Evolutionary conservation across 805 yeast species (phyloP).

Genomic region (Lipomyces spencermartinsiae): DNA sequence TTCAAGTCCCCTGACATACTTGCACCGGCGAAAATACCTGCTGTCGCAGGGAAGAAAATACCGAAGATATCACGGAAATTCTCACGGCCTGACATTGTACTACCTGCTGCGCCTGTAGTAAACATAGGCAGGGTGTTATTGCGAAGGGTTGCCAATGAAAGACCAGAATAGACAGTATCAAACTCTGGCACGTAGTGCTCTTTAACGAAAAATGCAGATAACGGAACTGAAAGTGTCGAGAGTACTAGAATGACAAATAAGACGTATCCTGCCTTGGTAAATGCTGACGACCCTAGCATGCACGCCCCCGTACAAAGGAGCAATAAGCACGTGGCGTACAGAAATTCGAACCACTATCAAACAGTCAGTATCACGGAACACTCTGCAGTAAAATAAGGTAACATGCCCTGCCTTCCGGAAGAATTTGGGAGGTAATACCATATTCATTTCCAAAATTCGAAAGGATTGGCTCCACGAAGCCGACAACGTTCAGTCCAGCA

Average conservation of each 20-base stretch:
- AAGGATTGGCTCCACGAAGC: constrained; percentile 88
- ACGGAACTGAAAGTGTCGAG: constrained; percentile 81
- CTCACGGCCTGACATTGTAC: constrained; percentile 64
- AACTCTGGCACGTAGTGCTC: constrained; percentile 66
- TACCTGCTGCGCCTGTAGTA: constrained; percentile 90
- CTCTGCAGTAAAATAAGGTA: neutral
- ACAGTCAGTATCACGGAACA: neutral
- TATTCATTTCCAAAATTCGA: constrained; percentile 70
- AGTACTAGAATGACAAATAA: constrained; percentile 69
- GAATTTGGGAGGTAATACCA: constrained; percentile 61
- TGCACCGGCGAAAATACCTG: constrained; percentile 98
- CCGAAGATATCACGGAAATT: constrained; percentile 89
- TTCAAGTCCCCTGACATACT: constrained; percentile 95
- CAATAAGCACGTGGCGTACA: constrained; percentile 73
- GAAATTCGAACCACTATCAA: constrained; percentile 63
- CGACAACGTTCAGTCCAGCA: constrained; percentile 88
- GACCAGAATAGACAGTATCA: constrained; percentile 57
- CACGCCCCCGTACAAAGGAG: constrained; percentile 77
- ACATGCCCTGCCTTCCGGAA: constrained; percentile 63
- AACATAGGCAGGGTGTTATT: constrained; percentile 79
- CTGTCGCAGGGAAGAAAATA: constrained; percentile 96
- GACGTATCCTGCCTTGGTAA: constrained; percentile 80
- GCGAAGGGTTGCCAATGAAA: constrained; percentile 67
- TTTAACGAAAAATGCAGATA: constrained; percentile 68
- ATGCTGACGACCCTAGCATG: constrained; percentile 78